Base-by-base conservation (phyloP, 2,329 filamentous ascomycete genomes). In the Kalmusia sp. region DNA sequence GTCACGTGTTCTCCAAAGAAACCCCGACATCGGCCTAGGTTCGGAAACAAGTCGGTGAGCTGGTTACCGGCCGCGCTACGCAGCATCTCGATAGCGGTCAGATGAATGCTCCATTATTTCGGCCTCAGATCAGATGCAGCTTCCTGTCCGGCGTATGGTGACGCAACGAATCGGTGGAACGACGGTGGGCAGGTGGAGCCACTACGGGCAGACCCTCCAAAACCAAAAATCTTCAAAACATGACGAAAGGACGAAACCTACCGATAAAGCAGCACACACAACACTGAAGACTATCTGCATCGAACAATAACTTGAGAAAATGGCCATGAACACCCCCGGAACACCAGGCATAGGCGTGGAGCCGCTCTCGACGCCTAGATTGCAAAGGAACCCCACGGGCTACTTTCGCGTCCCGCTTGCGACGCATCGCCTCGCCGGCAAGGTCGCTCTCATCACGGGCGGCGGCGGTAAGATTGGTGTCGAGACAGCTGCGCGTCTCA, bases 401-500 rank as follows among this genome's bases (percentile, higher is more conserved):
- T 47, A 47, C 24, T 47, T 65, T 52, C 62, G 58, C 17, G 54
- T 57, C 33, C 69, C 68, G 4, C 60, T 71, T 6, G 65, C 65
- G 21, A 65, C 68, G 28, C 64, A 70, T 50, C 66, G 69, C 15
- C 63, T 73, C 11, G 62, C 63, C 12, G 63, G 64, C 35, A 68
- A 67, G 54, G 68, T 73, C 24, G 67, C 67, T 22, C 52, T 73
- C 48, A 71, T 73, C 58, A 70, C 68, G 1, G 70, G 70, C 28
- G 70, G 67, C 17, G 70, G 63, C 31, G 66, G 67, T 34, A 69
- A 68, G 40, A 67, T 71, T 21, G 69, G 64, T 54, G 63, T 75
- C 12, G 71, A 74, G 57, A 73, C 70, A 6, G 72, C 71, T 15
- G 60, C 64, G 4, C 64, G 74, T 5, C 62, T 75, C 38, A 58